A percentile compares a stretch with the other conserved stretches of the same genome.
Conservation (phyloP, 441 rosid species). For the Erysimum cheiri region DNA sequence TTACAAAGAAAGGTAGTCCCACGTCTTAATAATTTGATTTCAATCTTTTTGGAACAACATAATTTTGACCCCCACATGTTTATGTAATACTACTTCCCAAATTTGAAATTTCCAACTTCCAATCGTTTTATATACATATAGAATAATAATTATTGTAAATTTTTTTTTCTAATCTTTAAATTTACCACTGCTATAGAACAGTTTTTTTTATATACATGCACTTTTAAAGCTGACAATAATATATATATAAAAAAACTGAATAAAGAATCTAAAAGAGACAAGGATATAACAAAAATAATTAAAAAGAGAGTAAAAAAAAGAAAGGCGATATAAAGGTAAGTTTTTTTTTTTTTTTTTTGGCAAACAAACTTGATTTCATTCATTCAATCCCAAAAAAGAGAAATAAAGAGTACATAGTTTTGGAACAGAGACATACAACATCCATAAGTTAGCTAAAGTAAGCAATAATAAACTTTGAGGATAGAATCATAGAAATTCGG, state of each 20-base stretch:
- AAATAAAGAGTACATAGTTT: no score
- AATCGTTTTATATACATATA: not conserved
- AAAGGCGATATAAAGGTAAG: conserved; percentile 32
- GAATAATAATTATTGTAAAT: not conserved
- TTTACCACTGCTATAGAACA: not conserved
- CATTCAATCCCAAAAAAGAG: no score
- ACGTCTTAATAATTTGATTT: conserved; percentile 37
- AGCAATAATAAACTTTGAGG: no score
- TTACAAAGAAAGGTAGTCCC: conserved; percentile 36
- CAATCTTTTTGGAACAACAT: conserved; percentile 36
- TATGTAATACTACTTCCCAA: conserved; percentile 14
- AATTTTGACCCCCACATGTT: conserved; percentile 38
- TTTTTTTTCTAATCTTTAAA: not conserved
- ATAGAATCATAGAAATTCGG: no score
- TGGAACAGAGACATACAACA: no score
- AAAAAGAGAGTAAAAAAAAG: conserved; percentile 22
- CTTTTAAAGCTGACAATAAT: not conserved
- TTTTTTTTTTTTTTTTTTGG: no score
- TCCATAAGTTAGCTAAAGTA: no score
- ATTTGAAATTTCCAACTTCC: not conserved
- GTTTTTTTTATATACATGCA: not conserved
- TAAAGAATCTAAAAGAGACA: conserved; percentile 26
- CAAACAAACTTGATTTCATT: no score
- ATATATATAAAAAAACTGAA: not conserved
- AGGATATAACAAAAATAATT: conserved; percentile 8